Percentiles rank a stretch among this genome's conserved stretches.
phyloP scores from a whole-genome alignment of 2,329 filamentous ascomycete species.

The Monosporascus sp. region DNA sequence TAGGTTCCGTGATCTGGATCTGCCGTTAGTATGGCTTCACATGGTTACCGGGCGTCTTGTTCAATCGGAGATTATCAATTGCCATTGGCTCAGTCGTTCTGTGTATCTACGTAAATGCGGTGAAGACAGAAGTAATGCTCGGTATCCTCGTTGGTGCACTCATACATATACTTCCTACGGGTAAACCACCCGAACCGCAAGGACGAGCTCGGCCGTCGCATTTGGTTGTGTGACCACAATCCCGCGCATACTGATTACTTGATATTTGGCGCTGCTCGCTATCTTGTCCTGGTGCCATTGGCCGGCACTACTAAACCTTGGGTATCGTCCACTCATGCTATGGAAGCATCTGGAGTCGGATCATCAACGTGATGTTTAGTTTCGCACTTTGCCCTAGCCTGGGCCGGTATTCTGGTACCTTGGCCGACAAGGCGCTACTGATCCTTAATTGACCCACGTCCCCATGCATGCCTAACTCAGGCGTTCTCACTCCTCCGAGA shows the following conservation, averaged over 20 bases:
- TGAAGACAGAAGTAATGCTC: too few relatives aligned
- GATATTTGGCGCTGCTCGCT: not conserved
- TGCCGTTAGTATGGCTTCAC: too few relatives aligned
- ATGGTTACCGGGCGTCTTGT: too few relatives aligned
- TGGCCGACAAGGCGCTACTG: not conserved
- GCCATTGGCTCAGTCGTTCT: too few relatives aligned
- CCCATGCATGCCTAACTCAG: too few relatives aligned
- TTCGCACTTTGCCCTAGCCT: not conserved
- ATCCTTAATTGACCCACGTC: conserved; percentile 6
- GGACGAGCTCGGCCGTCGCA: not conserved
- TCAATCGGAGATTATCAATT: too few relatives aligned
- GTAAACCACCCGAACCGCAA: not conserved
- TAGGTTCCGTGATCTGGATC: too few relatives aligned
- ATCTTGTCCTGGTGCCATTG: not conserved
- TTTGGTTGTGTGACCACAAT: not conserved
- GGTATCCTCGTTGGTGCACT: too few relatives aligned
- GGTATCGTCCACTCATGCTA: not conserved
- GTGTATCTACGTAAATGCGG: too few relatives aligned
- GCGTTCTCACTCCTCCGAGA: conserved; percentile 9
- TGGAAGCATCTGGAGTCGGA: not conserved
- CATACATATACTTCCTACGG: not conserved
- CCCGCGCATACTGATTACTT: not conserved
- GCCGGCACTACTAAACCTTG: not conserved
- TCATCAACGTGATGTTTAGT: not conserved
- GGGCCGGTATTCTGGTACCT: not conserved